phyloP scores from a whole-genome alignment of 1,284 basidiomycete genomes.

The Clitocybe nebularis region DNA sequence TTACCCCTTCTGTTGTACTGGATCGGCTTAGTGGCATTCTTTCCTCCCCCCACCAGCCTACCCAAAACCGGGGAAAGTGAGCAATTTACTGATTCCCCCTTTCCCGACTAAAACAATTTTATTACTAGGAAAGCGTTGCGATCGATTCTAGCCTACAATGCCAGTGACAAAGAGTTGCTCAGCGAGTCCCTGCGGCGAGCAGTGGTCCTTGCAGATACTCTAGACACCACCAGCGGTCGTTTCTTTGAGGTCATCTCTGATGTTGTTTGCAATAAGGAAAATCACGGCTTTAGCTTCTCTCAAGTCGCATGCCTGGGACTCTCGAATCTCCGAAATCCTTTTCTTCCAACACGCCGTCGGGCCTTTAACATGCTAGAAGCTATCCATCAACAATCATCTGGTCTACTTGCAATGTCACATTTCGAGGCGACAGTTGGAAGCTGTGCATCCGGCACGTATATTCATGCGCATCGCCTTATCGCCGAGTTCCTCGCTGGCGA shows the following conservation, averaged over 20 bases:
- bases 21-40: conserved; percentile 68
- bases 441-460: conserved; percentile 72
- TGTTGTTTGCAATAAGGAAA: conserved; percentile 57
- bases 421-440: conserved; percentile 80
- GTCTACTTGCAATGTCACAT: conserved; percentile 61
- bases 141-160: conserved; percentile 64
- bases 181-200: conserved; percentile 71
- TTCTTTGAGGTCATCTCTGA: conserved; percentile 83
- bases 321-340: conserved; percentile 81
- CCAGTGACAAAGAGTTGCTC: conserved; percentile 58
- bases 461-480: conserved; percentile 76
- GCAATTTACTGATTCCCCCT: conserved; percentile 20
- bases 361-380: conserved; percentile 81
- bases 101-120: conserved; percentile 14
- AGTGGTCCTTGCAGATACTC: conserved; percentile 57
- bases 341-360: conserved; percentile 62
- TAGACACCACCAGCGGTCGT: conserved; percentile 52
- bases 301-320: conserved; percentile 82
- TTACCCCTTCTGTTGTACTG: conserved; percentile 50
- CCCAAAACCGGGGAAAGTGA: conserved; percentile 61
- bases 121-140: conserved; percentile 69
- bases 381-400: conserved; percentile 60
- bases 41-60: conserved; percentile 48
- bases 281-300: conserved; percentile 65
- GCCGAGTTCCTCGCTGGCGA: conserved; percentile 79